phyloP scores from a whole-genome alignment of 2,329 filamentous ascomycete species.

The Apiospora malaysiana region DNA sequence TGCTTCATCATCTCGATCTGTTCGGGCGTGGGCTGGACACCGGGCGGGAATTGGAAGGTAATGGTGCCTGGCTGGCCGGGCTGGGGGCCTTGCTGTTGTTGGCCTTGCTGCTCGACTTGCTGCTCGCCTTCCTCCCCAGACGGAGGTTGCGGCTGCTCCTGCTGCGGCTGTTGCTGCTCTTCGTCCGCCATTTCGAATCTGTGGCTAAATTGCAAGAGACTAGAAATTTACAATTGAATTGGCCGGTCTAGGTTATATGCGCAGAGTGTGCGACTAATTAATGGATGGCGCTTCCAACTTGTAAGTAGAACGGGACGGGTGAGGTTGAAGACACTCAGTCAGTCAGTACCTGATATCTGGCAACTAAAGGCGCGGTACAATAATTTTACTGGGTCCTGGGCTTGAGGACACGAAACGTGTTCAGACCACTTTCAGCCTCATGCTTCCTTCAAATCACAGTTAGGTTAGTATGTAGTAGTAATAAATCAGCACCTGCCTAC shows the following conservation, averaged over 20 bases:
- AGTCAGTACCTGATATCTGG: slow-evolving; percentile 8
- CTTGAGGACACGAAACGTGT: slow-evolving; percentile 18
- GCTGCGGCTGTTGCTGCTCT: slow-evolving; percentile 12
- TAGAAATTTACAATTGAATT: background rate
- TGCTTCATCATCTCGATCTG: slow-evolving; percentile 86
- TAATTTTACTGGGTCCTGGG: slow-evolving; percentile 10
- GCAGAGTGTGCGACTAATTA: background rate
- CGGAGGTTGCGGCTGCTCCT: slow-evolving; percentile 9
- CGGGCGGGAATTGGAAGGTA: slow-evolving; percentile 40
- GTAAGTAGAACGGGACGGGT: background rate
- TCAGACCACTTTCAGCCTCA: slow-evolving; percentile 11
- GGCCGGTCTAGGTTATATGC: background rate
- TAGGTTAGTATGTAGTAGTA: no score
- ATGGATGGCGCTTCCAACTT: background rate
- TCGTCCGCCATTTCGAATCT: slow-evolving; percentile 13
- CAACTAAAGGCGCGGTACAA: slow-evolving; percentile 7
- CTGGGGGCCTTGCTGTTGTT: slow-evolving; percentile 20
- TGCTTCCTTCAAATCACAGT: background rate
- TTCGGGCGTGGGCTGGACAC: slow-evolving; percentile 72
- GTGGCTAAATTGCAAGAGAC: background rate
- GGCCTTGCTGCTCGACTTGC: slow-evolving; percentile 12
- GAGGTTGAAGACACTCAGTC: background rate
- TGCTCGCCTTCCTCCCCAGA: slow-evolving; percentile 6
- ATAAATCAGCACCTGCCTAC: background rate
- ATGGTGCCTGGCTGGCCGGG: slow-evolving; percentile 29